phyloP scores from a whole-genome alignment of 2,329 filamentous ascomycete genomes.

The Calonectria naviculata region DNA sequence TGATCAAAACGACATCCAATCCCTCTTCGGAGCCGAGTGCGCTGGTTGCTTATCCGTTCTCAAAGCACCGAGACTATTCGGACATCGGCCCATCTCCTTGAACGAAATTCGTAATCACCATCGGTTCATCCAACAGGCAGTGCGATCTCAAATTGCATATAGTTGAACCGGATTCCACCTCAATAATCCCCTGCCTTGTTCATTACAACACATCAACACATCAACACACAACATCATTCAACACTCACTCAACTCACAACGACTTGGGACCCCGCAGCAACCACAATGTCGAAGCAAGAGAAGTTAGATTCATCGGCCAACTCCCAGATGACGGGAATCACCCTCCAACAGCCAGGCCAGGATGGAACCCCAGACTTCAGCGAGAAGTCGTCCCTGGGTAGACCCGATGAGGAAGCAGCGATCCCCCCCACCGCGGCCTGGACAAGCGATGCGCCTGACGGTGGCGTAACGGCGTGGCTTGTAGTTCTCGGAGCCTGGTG shows the following conservation, averaged over 20 bases:
- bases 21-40: slow-evolving; percentile 2
- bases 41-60: neutral
- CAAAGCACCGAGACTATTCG: slow-evolving; percentile 4
- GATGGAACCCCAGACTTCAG: slow-evolving; percentile 6
- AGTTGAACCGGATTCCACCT: neutral
- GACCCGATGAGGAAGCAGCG: slow-evolving; percentile 13
- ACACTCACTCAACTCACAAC: neutral
- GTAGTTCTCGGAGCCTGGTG: slow-evolving; percentile 52
- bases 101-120: too few species aligned
- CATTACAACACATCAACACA: neutral
- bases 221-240: neutral
- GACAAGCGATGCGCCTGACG: slow-evolving; percentile 26
- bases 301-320: slow-evolving; percentile 23
- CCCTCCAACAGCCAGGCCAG: slow-evolving; percentile 11
- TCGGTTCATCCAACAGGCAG: neutral
- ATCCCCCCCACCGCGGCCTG: neutral
- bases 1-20: neutral
- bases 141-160: neutral
- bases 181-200: neutral
- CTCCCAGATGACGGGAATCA: slow-evolving; percentile 25
- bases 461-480: slow-evolving; percentile 48
- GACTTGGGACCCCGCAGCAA: neutral
- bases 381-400: neutral
- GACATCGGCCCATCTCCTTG: neutral
- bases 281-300: slow-evolving; percentile 15